Base-by-base conservation (phyloP, 2,329 filamentous ascomycete species). In the Trichoderma sp. region DNA sequence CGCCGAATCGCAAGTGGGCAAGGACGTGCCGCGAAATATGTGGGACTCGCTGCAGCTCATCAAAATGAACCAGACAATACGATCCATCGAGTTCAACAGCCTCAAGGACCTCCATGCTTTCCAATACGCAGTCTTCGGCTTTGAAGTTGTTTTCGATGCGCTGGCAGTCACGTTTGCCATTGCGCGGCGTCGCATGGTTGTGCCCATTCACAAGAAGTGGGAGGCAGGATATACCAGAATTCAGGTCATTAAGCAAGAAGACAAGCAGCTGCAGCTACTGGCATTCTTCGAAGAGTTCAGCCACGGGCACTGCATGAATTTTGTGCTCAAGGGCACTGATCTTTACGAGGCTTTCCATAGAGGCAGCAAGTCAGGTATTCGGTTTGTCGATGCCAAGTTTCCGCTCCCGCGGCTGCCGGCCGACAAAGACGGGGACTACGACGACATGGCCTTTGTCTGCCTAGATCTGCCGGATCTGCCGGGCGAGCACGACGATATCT, bases 201-300 rank as follows among this genome's bases (percentile, higher is more conserved):
- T 97, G 18, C 93, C 93, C 0, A 95, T 97, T 75, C 93, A 97
- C 83, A 97, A 97, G 83, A 96, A 96, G 81, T 97, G 93, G 93
- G 94, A 97, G 78, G 93, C 94, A 3, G 89, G 87, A n/a, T 87
- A 87, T 47, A 93, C 93, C 9, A 90, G 95, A 43, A 85, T 97
- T 8, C 94, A 97, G 79, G 86, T 97, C 47, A 89, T 97, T 43
- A 78, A 76, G 70, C 86, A 90, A 75, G 91, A 92, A 74, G 92
- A 94, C 74, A 92, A 90, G 77, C 88, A 92, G 15, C 82, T 92
- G 26, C 93, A 97, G 80, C 84, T 98, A 34, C 83, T 97, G 26
- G 94, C 91, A 3, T 98, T 97, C 82, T 96, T 97, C 80, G 91
- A 94, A 74, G 92, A 95, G 73, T 97, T 97, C 81, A 89, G 89